Conservation (phyloP, 352 stramenopile genomes). For the Pythium brachiatum region DNA sequence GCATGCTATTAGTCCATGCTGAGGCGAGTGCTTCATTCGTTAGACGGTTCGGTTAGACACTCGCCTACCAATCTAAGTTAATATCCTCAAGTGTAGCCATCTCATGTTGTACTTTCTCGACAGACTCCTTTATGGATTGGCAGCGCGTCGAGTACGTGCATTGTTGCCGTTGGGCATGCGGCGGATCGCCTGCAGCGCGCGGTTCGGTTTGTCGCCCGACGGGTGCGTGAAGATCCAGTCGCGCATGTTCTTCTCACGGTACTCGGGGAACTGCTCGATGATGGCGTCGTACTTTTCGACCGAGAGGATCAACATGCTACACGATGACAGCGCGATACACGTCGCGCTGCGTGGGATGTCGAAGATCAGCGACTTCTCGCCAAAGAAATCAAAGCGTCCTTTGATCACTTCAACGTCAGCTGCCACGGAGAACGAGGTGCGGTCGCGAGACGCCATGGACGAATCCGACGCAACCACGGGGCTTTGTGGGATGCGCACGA, state of each 20-base stretch:
- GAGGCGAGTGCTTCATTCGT: too few species aligned
- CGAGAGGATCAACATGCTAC: slow-evolving; percentile 43
- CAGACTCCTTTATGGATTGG: neutral
- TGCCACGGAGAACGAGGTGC: slow-evolving; percentile 6
- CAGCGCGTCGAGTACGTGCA: neutral
- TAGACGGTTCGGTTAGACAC: neutral
- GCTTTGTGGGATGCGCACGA: slow-evolving; percentile 26
- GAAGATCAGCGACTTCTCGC: slow-evolving; percentile 47
- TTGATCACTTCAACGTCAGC: slow-evolving; percentile 37
- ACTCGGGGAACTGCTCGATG: slow-evolving; percentile 44
- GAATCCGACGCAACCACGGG: neutral
- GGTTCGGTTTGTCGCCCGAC: neutral
- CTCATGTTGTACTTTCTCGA: neutral
- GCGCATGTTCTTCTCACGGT: slow-evolving; percentile 36
- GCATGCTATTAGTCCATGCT: neutral
- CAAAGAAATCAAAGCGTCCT: slow-evolving; percentile 42
- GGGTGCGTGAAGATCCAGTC: slow-evolving; percentile 28
- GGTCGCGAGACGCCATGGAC: neutral
- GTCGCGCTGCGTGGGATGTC: slow-evolving; percentile 42
- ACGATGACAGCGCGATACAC: slow-evolving; percentile 40
- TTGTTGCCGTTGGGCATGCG: neutral
- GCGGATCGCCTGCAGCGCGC: slow-evolving; percentile 9
- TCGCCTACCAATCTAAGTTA: neutral
- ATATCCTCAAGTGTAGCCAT: neutral
- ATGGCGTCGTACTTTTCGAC: slow-evolving; percentile 41